Conservation (phyloP, 2,329 filamentous ascomycete genomes). For the Microsporum canis region DNA sequence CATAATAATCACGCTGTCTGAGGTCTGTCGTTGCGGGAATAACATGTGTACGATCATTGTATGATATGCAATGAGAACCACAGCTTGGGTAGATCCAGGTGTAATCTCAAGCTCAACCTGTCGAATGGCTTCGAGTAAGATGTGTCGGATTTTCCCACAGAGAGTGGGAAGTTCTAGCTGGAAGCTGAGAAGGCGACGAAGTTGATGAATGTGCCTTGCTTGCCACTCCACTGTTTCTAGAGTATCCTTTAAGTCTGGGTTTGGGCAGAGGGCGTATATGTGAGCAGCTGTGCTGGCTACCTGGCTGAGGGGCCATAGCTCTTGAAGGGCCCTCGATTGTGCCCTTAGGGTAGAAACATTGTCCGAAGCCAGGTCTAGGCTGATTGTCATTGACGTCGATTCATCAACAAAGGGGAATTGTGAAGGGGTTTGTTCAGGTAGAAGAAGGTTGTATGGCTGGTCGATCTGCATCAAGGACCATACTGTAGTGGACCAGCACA, state of each 20-base stretch:
- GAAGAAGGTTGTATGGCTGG: conserved; percentile 7
- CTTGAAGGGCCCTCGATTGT: conserved; percentile 7
- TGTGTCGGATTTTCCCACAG: conserved; percentile 8
- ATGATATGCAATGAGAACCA: conserved; percentile 9
- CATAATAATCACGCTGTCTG: conserved; percentile 3
- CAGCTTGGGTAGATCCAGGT: conserved; percentile 3
- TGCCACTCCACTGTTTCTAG: conserved; percentile 8
- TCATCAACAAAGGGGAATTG: conserved; percentile 10
- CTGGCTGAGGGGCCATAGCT: conserved; percentile 9
- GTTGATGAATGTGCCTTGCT: conserved; percentile 8
- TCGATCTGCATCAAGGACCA: conserved; percentile 10
- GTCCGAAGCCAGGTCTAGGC: conserved; percentile 8
- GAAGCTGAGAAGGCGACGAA: conserved; percentile 8
- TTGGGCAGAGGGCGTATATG: conserved; percentile 9
- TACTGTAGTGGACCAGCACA: conserved; percentile 9
- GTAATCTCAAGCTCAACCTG: conserved; percentile 8
- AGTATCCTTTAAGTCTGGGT: conserved; percentile 5
- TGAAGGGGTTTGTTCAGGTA: conserved; percentile 9
- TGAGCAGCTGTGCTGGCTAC: conserved; percentile 9
- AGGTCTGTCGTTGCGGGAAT: conserved; percentile 8
- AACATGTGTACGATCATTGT: conserved; percentile 11
- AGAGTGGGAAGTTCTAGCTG: conserved; percentile 8
- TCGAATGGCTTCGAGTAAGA: conserved; percentile 5
- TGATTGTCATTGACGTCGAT: conserved; percentile 8
- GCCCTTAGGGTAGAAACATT: conserved; percentile 10